Evolutionary conservation across 352 stramenopile species (phyloP), one percentile per base, ranked within the genome.

Genomic region (Pythium angustatum): DNA sequence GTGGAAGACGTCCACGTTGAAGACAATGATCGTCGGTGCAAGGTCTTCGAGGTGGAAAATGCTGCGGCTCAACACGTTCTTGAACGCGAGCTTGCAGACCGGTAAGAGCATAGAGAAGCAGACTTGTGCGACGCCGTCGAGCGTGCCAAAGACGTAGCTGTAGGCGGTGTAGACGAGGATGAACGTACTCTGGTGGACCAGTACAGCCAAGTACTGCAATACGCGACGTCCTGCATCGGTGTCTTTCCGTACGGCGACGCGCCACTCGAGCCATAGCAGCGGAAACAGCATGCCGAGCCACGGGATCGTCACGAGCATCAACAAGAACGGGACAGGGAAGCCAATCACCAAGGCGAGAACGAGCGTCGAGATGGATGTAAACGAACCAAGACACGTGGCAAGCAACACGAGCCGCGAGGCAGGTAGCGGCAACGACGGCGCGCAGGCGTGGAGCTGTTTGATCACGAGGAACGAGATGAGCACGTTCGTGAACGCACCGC

Each of bases 1-100:
- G 36, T 59, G 52, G 34, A 49, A 59, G 3, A 38, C 52, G 24
- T 59, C 52, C 1, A 59, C 34, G 52, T 59, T 59, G 14, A 59
- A 49, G 1, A 47, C 40, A 26, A 59, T 59, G 12, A 36, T 34
- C 5, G 52, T 27, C 11, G 52, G 52, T 5, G 52, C 52, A 22
- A 59, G 52, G 15, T 59, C 52, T 30, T 59, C 36, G 24, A 59
- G 48, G 52, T 59, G 52, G 34, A 34, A n/a, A 0, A 59, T 15
- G 1, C 34, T 36, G 0, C 24, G n/a, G 52, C 26, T 48, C 22
- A 49, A 7, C 6, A 48, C 5, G 34, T 59, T 59, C 17, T 59
- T 49, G 24, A 59, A 59, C 1, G 36, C 19, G 15, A 59, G 26
- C 15, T 59, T 59, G 21, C 36, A 17, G 5, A 49, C 11, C 24